Base-by-base conservation (phyloP, 495 filamentous ascomycete species). In the Cercophora sp. region DNA sequence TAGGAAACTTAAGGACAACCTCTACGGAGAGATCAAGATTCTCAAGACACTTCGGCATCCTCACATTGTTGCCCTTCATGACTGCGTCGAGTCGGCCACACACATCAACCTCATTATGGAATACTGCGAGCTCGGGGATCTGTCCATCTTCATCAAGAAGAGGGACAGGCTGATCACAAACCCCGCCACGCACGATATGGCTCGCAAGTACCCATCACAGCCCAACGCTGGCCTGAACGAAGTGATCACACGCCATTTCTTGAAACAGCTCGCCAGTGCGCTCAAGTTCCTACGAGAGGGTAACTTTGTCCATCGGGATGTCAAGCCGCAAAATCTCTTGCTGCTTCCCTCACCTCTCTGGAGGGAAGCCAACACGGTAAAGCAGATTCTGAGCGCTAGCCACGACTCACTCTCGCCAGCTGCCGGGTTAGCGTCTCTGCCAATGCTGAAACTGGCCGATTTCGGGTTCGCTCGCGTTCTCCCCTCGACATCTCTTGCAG, bases 81-180 rank as follows among this genome's bases (percentile, higher is more conserved):
- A 95, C 65, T 96, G 90, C 73, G 79, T 88, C 67, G 92, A 97
- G 65, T 84, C 88, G 3, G 70, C 79, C 5, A 83, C 85, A 16
- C 89, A 96, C 52, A 96, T 97, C 67, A 91, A 98, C 70, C 79
- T 98, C 16, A 86, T 97, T 41, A 98, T 97, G 94, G 94, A 98
- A 67, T 97, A 91, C 70, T 98, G 93, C 70, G 88, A 94, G 61
- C 75, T 98, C 26, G 91, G 93, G 23, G 93, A 98, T 62, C 68
- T 98, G 48, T 93, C 92, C 6, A 71, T 89, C 9, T 96, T 98
- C 69, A 96, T 97, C 73, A 96, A 91, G 75, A 91, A 90, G 66
- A 81, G 93, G 42, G 86, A 92, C 39, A 86, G 79, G 40, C 77
- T 96, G 8, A 78, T 72, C 19, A 81, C 82, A 9, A 85, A 96